Conservation (phyloP, 192 early-diverging fungal genomes). For the Umbelopsis sp. region DNA sequence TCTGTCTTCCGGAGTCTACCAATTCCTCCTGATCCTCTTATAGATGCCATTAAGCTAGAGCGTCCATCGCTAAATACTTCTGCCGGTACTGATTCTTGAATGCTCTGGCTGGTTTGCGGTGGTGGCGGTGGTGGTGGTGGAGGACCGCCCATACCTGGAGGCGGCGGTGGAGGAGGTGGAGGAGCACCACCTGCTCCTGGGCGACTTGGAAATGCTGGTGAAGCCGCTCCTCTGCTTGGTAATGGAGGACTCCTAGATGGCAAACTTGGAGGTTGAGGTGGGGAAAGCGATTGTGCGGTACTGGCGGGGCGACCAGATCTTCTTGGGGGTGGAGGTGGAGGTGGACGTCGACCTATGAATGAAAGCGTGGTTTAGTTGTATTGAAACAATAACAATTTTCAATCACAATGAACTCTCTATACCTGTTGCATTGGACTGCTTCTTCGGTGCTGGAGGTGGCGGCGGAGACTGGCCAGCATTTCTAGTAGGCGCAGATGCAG, state of each 20-base stretch:
- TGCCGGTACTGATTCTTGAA: not conserved
- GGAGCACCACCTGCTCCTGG: not conserved
- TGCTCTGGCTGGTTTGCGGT: not conserved
- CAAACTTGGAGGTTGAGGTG: conserved; percentile 30
- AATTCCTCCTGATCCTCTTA: conserved; percentile 50
- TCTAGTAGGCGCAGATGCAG: conserved; percentile 17
- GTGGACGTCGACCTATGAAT: conserved; percentile 19
- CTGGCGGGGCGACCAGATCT: not conserved
- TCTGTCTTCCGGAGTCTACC: conserved; percentile 39
- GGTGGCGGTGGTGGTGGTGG: conserved; percentile 26
- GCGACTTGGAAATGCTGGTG: conserved; percentile 7
- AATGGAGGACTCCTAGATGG: conserved; percentile 22
- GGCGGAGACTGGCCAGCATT: conserved; percentile 7
- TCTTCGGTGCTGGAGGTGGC: conserved; percentile 32
- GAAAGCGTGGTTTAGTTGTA: not conserved
- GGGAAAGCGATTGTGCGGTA: not conserved
- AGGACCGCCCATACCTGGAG: conserved; percentile 18
- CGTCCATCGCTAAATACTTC: conserved; percentile 23
- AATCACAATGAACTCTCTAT: not conserved
- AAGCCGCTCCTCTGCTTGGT: not conserved
- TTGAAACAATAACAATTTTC: not conserved
- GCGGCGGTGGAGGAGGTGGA: conserved; percentile 47
- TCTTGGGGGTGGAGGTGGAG: conserved; percentile 33
- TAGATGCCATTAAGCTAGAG: conserved; percentile 47
- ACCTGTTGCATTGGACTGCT: conserved; percentile 22